Conservation (phyloP, 257 asterid genomes). For the Nyctanthes arbortristis region DNA sequence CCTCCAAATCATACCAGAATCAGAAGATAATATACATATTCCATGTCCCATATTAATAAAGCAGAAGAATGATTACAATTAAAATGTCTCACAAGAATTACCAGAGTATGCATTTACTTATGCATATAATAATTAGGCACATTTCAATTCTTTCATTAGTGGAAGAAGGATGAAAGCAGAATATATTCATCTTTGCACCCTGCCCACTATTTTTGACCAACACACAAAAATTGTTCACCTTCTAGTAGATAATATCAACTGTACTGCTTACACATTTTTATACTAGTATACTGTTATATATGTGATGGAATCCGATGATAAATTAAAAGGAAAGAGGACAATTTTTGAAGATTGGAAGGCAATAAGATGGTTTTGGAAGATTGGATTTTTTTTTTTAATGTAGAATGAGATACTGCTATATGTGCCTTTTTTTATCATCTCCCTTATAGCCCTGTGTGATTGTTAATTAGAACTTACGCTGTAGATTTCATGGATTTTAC, state of each 20-base stretch:
- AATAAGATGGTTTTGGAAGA: no score
- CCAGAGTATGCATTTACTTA: conserved; percentile 4
- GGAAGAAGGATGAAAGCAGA: conserved; percentile 26
- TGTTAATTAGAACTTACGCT: no score
- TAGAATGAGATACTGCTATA: no score
- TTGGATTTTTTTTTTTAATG: no score
- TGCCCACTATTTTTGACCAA: conserved; percentile 46
- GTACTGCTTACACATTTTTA: neutral
- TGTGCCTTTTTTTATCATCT: no score
- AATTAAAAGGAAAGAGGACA: no score
- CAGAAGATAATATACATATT: neutral
- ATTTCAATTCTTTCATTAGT: conserved; percentile 18
- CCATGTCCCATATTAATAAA: neutral
- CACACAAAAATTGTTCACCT: conserved; percentile 14
- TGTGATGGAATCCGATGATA: no score
- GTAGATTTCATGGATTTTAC: no score
- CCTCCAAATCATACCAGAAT: neutral
- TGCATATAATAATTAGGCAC: no score
- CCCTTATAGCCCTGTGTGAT: no score
- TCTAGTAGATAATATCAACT: neutral
- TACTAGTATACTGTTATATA: no score
- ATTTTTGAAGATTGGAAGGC: no score
- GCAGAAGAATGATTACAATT: neutral
- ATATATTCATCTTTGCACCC: conserved; percentile 37
- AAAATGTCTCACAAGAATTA: neutral